These are phyloP conservation scores for Pseudocercospora fijiensis DNA, from an alignment of 2,329 filamentous ascomycete species.

Conservation along the genomic window DNA sequence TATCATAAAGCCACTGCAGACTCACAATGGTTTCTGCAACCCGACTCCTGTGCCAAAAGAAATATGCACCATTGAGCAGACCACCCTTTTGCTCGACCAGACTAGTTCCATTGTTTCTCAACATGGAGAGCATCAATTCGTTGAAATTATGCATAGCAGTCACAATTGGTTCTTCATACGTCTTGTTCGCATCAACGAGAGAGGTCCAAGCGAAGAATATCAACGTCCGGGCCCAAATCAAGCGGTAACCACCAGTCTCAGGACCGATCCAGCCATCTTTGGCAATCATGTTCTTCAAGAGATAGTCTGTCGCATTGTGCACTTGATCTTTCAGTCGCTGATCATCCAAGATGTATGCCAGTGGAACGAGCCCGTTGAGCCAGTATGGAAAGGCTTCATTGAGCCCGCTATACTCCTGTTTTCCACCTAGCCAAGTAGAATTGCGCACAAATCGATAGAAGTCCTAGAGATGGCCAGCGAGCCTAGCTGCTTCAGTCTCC, in stretches of 20 bases:
- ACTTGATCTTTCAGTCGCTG: conserved; percentile 52
- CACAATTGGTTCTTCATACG: conserved; percentile 47
- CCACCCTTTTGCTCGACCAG: conserved; percentile 48
- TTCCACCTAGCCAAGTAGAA: conserved; percentile 54
- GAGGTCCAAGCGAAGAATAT: conserved; percentile 54
- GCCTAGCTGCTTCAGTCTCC: conserved; percentile 49
- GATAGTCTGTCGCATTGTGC: conserved; percentile 46
- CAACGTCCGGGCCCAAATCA: conserved; percentile 56
- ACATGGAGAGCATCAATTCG: conserved; percentile 54
- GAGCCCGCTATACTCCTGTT: conserved; percentile 53
- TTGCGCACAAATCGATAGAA: conserved; percentile 57
- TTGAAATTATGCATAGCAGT: conserved; percentile 54
- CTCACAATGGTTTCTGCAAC: conserved; percentile 49
- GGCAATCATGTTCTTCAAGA: conserved; percentile 47
- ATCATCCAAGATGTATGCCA: conserved; percentile 54
- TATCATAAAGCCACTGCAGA: conserved; percentile 52
- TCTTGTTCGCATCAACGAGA: conserved; percentile 51
- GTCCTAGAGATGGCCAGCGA: conserved; percentile 55
- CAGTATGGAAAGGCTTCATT: conserved; percentile 60
- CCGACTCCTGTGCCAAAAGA: conserved; percentile 41
- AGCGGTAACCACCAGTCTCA: conserved; percentile 46
- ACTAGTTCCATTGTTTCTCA: conserved; percentile 55
- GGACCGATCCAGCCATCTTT: conserved; percentile 61
- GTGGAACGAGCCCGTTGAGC: conserved; percentile 59
- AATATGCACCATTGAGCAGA: conserved; percentile 40